phyloP scores from a whole-genome alignment of 2,329 filamentous ascomycete genomes.

The Ascochyta clinopodiicola region DNA sequence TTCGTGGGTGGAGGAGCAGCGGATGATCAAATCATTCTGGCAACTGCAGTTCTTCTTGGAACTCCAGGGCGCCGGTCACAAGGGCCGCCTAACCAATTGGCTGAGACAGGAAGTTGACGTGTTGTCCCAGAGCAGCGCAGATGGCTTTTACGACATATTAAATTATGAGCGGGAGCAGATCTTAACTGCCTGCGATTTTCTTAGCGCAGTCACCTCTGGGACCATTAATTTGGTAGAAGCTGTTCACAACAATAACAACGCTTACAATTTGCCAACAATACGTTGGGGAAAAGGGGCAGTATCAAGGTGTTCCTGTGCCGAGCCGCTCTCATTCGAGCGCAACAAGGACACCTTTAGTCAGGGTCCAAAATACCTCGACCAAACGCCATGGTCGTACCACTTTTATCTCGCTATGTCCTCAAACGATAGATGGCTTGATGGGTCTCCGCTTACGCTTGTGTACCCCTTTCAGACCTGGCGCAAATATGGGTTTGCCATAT shows the following conservation, averaged over 20 bases:
- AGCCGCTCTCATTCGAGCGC: conserved; percentile 6
- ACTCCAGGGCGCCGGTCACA: conserved; percentile 5
- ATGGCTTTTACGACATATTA: neutral
- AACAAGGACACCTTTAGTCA: conserved; percentile 12
- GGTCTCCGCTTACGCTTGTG: neutral
- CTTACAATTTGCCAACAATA: conserved; percentile 3
- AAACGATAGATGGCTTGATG: conserved; percentile 3
- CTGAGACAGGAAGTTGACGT: conserved; percentile 2
- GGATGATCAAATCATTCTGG: conserved; percentile 16
- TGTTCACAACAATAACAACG: neutral
- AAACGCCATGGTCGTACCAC: neutral
- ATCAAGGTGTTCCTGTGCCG: neutral
- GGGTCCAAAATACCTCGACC: conserved; percentile 11
- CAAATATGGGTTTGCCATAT: conserved; percentile 18
- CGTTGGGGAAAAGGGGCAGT: neutral
- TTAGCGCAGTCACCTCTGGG: neutral
- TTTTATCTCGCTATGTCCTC: conserved; percentile 6
- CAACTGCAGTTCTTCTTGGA: conserved; percentile 15
- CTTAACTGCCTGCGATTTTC: conserved; percentile 1
- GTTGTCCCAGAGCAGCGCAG: conserved; percentile 1
- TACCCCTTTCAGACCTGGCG: conserved; percentile 9
- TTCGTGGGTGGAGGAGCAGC: conserved; percentile 15
- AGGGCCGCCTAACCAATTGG: conserved; percentile 1
- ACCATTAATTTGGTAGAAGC: neutral
- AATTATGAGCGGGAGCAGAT: neutral